Base-by-base conservation (phyloP, 75 land plant species). In the Chamaecyparis obtusa region DNA sequence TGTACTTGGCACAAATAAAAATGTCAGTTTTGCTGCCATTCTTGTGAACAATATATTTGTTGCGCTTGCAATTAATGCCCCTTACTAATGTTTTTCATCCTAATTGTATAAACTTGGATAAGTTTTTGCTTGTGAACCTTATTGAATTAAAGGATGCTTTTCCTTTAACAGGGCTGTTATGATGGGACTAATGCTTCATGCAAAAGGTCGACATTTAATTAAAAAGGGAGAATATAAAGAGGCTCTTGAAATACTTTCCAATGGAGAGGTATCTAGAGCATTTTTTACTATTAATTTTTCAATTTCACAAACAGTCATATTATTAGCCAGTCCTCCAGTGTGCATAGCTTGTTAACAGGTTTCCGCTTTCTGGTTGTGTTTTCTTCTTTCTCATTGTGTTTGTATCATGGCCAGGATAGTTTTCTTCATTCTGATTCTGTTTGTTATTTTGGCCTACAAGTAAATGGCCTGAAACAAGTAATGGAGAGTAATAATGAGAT, bases 151-250 rank as follows among this genome's bases (percentile, higher is more conserved):
- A 57, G 36, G 44, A 83, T 35, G 78, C 27, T 21, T 43, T 44
- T 76, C 35, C 84, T 7, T 37, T 41, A 1, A 56, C 90, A 97
- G 99, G 92, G 99, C 94, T 9, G 71, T 94, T 32, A 93, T 95
- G 95, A 95, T 95, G 99, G 99, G 98, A 14, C 86, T 98, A 72
- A 98, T 98, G 98, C 93, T 98, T 87, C 99, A 98, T 90, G 87
- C 95, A 76, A 95, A 94, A 86, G 96, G 91, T 30, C 96, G 92
- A 64, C 85, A 89, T 24, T 87, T 96, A 10, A 90, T 98, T 2
- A 87, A 87, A 55, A 91, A 77, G 48, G 56, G 91, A 24, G 85
- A 91, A 17, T 98, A 92, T 77, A 92, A 88, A 85, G 98, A 98
- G 85, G 99, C 99, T 10, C 84, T 98, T 76, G 97, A 98, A 90